Evolutionary conservation across 805 yeast genomes (phyloP), one percentile per base, ranked within the genome.

Genomic region (Saccharomycopsis sp.): DNA sequence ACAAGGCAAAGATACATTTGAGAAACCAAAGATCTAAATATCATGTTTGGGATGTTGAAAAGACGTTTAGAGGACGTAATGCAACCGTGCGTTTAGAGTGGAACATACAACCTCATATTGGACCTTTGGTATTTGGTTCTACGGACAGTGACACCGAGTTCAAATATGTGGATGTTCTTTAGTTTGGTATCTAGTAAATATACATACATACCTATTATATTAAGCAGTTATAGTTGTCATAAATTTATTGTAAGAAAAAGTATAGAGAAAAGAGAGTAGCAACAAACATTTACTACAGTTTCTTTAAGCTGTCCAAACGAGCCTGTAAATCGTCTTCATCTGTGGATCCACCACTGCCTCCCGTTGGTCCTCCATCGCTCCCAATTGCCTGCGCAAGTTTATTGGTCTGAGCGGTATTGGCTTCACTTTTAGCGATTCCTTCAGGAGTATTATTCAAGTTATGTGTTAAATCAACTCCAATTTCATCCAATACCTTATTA

Each of bases 51-150:
- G 98, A 93, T 71, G 79, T 85, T 56, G 85, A 84, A 65, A 79
- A 80, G 35, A 64, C 72, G 14, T 68, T 86, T 61, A 74, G 81
- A 54, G 82, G 80, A 56, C 81, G 87, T 65, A 81, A 85, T 22
- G 89, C 96, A 20, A 76, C 73, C 2, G 75, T 93, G 58, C 82
- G 78, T 61, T 75, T 93, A 56, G 91, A 89, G 63, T 93, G 97
- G 93, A 92, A 92, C 69, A 79, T 93, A 52, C 98, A 93, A 73
- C 99, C 99, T 1, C 78, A 84, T 70, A 82, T 93, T 5, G 99
- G 99, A 12, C 83, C 90, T 0, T 73, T 93, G 62, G 69, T 83
- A 0, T 87, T 76, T 70, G 97, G 97, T 2, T 78, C 79, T 56
- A 78, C 83, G 1, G 29, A 47, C 14, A 59, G 62, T 47, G 50